A percentile compares a stretch with the other conserved stretches of the same genome.
Conservation (phyloP, 2,329 filamentous ascomycete genomes). For the Bimuria novae-zelandiae region DNA sequence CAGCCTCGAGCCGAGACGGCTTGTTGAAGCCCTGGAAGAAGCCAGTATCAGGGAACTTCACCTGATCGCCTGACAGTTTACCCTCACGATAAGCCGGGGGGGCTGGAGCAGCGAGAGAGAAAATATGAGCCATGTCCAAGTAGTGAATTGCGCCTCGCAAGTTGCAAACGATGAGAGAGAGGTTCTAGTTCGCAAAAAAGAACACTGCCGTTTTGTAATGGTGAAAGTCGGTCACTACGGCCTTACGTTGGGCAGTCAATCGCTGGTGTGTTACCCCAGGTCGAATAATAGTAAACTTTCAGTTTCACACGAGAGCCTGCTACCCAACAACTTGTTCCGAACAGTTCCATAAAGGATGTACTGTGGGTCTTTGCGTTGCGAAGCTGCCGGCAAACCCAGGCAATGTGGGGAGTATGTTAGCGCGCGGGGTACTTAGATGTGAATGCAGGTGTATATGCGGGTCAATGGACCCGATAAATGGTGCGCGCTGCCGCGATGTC, state of each 20-base stretch:
- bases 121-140: slow-evolving; percentile 40
- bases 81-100: slow-evolving; percentile 32
- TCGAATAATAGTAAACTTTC: too few species aligned
- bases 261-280: too few species aligned
- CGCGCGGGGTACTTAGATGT: slow-evolving; percentile 20
- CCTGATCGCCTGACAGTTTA: slow-evolving; percentile 27
- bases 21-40: slow-evolving; percentile 49
- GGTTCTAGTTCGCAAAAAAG: too few species aligned
- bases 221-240: too few species aligned
- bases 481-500: slow-evolving; percentile 9
- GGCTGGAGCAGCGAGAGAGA: slow-evolving; percentile 34
- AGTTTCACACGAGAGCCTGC: too few species aligned
- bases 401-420: slow-evolving; percentile 25
- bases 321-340: too few species aligned
- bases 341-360: too few species aligned
- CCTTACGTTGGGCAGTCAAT: too few species aligned
- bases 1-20: slow-evolving; percentile 47
- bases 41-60: slow-evolving; percentile 38
- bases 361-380: slow-evolving; percentile 5
- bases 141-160: neutral
- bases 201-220: too few species aligned
- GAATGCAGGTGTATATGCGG: slow-evolving; percentile 16
- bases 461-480: slow-evolving; percentile 13
- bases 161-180: too few species aligned
- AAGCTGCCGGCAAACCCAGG: neutral